Base-by-base conservation (phyloP, 129 eudicot genomes). In the Glebionis coronaria region DNA sequence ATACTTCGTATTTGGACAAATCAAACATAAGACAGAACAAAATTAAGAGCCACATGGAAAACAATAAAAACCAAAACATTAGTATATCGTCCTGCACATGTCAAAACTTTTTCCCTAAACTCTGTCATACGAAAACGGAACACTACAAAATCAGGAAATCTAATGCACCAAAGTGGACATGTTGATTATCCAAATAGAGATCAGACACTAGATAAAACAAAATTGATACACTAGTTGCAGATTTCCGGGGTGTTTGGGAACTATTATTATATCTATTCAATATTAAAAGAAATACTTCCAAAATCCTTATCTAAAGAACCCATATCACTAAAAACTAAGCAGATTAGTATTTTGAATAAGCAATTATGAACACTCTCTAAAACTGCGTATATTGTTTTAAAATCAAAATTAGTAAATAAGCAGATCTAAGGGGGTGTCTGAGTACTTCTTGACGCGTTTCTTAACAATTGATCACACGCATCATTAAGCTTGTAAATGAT, bases 91-190 rank as follows among this genome's bases (percentile, higher is more conserved):
- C 25, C 45, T 55, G 55, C 73, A 56, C 73, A 56, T 69, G 73
- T 9, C 49, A 42, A 44, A 56, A 35, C n/a, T 42, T 58, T 69
- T 56, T 69, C 25, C 52, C 14, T 21, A 18, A 29, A 68, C 46
- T 69, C 25, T 56, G 56, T 44, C 20, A 20, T 55, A 55, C 4
- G 16, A 23, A 57, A 58, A 42, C 45, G 28, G 67, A 58, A 14
- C 47, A 70, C 57, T n/a, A 44, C 66, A 29, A 70, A 70, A 57
- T 70, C 35, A 42, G 64, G 45, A 28, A 25, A 69, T 69, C 54
- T 44, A 54, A 55, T 12, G 18, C 13, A 66, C 54, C 29, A 23
- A 68, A 23, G 21, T 56, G 65, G 19, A 69, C 56, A 21, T 54
- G 25, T 21, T 15, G 11, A 25, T 56, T 55, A 69, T 44, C 56